Evolutionary conservation across 169 alveolate genomes (phyloP).

Genomic region (Plasmodium blacklocki): DNA sequence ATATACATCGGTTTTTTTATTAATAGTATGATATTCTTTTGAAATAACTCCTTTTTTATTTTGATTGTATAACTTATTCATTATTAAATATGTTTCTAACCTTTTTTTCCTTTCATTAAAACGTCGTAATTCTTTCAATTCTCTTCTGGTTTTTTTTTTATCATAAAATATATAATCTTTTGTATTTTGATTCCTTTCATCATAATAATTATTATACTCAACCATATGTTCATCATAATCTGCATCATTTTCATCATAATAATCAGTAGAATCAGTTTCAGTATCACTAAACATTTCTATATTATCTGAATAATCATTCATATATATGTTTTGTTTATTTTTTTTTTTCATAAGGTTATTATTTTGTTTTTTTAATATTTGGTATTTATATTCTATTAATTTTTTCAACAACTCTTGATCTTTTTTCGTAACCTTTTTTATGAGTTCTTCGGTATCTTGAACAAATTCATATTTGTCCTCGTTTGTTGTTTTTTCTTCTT

Average conservation of each 20-base stretch:
- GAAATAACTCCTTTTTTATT: slow-evolving; percentile 30
- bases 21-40: slow-evolving; percentile 46
- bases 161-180: neutral
- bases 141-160: neutral
- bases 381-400: slow-evolving; percentile 56
- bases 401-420: slow-evolving; percentile 56
- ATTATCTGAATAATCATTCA: slow-evolving; percentile 40
- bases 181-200: neutral
- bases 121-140: slow-evolving; percentile 7
- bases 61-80: slow-evolving; percentile 59
- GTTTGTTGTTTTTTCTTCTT: neutral
- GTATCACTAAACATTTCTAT: slow-evolving; percentile 72
- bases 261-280: neutral
- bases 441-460: neutral
- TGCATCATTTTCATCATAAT: neutral
- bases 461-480: slow-evolving; percentile 11
- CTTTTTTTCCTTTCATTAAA: slow-evolving; percentile 48
- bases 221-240: neutral
- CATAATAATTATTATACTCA: neutral
- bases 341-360: slow-evolving; percentile 30
- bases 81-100: slow-evolving; percentile 52
- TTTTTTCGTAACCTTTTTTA: slow-evolving; percentile 5
- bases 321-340: slow-evolving; percentile 41
- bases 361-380: slow-evolving; percentile 36
- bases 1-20: slow-evolving; percentile 48